These are phyloP conservation scores for Lasiosphaeria miniovina DNA, from an alignment of 495 filamentous ascomycete species.

Conservation along the genomic window DNA sequence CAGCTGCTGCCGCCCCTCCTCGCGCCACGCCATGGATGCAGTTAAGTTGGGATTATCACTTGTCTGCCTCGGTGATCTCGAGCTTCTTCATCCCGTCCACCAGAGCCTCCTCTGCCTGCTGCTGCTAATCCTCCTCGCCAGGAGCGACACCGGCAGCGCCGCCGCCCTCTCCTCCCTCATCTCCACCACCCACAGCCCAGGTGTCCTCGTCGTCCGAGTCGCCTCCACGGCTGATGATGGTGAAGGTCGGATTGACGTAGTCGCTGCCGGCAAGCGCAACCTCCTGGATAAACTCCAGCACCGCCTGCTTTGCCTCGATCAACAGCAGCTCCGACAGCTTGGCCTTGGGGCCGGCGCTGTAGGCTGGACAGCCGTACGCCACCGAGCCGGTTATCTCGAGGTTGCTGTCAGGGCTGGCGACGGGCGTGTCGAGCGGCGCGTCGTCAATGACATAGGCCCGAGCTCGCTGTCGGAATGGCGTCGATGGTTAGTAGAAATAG, in stretches of 20 bases:
- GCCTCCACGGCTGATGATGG: slow-evolving; percentile 10
- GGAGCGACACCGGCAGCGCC: too few relatives aligned
- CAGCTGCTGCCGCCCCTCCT: too few relatives aligned
- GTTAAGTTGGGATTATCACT: too few relatives aligned
- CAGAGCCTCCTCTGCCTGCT: too few relatives aligned
- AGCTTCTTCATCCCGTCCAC: too few relatives aligned
- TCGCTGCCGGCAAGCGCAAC: slow-evolving; percentile 30
- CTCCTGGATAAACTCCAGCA: slow-evolving; percentile 47
- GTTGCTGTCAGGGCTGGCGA: slow-evolving; percentile 46
- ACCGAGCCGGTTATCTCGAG: slow-evolving; percentile 27
- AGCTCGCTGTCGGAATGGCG: slow-evolving; percentile 40
- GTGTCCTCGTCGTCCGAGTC: too few relatives aligned
- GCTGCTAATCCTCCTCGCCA: too few relatives aligned
- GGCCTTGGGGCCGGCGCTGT: slow-evolving; percentile 40
- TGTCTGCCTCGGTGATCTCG: too few relatives aligned
- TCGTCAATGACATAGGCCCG: slow-evolving; percentile 59
- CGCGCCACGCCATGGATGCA: too few relatives aligned
- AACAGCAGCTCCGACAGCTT: slow-evolving; percentile 37
- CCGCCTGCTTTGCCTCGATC: slow-evolving; percentile 28
- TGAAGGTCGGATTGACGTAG: slow-evolving; percentile 35
- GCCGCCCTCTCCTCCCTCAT: too few relatives aligned
- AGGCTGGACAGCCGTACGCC: slow-evolving; percentile 43
- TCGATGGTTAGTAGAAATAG: neutral
- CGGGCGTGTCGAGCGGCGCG: slow-evolving; percentile 43
- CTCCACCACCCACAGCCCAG: too few relatives aligned